Conservation (phyloP, 2,329 filamentous ascomycete species). For the Ophioceras dolichostomum region DNA sequence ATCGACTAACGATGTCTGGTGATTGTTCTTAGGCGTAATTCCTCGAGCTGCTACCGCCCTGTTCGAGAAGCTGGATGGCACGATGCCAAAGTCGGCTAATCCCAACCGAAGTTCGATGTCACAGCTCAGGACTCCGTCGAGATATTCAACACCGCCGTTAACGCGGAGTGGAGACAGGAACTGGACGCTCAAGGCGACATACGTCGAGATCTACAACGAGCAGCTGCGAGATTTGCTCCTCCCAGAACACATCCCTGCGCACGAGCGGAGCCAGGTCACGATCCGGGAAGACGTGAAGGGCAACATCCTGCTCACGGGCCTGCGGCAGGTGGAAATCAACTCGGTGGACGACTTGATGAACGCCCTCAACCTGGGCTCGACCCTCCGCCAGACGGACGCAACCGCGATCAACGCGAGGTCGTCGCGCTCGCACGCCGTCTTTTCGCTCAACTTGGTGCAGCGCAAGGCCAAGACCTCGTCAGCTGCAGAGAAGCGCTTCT, state of each 20-base stretch:
- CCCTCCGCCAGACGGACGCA: slow-evolving; percentile 90
- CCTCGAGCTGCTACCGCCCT: slow-evolving; percentile 76
- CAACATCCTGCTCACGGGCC: slow-evolving; percentile 83
- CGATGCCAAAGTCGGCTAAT: slow-evolving; percentile 19
- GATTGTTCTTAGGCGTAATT: slow-evolving; percentile 74
- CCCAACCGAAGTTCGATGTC: slow-evolving; percentile 55
- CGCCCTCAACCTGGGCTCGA: slow-evolving; percentile 83
- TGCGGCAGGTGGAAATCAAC: slow-evolving; percentile 79
- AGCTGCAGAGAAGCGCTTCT: slow-evolving; percentile 69
- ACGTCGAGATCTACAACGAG: slow-evolving; percentile 97
- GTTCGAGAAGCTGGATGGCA: slow-evolving; percentile 72
- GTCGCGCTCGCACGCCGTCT: slow-evolving; percentile 93
- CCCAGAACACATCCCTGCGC: slow-evolving; percentile 54
- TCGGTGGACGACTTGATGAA: slow-evolving; percentile 84
- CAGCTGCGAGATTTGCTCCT: slow-evolving; percentile 82
- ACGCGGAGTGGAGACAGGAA: slow-evolving; percentile 50
- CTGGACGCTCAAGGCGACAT: slow-evolving; percentile 89
- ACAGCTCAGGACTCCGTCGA: slow-evolving; percentile 66
- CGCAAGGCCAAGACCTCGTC: slow-evolving; percentile 50
- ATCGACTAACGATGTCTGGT: no score
- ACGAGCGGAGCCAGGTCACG: slow-evolving; percentile 68
- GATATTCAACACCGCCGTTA: slow-evolving; percentile 52
- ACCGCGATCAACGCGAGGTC: slow-evolving; percentile 97
- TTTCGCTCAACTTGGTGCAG: slow-evolving; percentile 87
- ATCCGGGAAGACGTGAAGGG: slow-evolving; percentile 93